Base-by-base conservation (phyloP, 176 grass and related monocot species). In the Dendrocalamus sinicus region DNA sequence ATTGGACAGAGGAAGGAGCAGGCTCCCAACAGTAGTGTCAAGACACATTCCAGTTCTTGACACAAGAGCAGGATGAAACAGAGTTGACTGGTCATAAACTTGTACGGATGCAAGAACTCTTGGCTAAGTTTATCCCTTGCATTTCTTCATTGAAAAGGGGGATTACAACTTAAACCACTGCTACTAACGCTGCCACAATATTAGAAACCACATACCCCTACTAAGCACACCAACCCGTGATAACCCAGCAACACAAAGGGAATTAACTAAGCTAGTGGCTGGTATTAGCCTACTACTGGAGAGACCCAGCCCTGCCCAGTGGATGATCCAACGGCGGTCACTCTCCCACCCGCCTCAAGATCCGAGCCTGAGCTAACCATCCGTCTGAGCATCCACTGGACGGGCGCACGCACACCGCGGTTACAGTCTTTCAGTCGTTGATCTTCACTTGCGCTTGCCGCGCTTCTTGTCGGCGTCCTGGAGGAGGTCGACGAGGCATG, bases 281-380 rank as follows among this genome's bases (percentile, higher is more conserved):
- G 22, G 57, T 4, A 59, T 23, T 30, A 80, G 46, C 75, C 48
- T 84, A 16, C 59, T 83, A 51, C 30, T 23, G 52, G 69, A 54
- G 50, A 46, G 17, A 80, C 8, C 70, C 44, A n/a, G 5, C 55
- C 73, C 66, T 75, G 62, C 84, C 60, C 85, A 91, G 89, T 91
- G 89, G 89, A 87, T 87, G 85, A 87, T 91, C 85, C 89, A 80
- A 91, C 89, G 89, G 89, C 81, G 30, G 81, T 91, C 85, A 91
- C 85, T 84, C 88, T 4, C 8, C 81, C 32, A 9, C 46, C 58
- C 9, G 40, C 50, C 24, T 68, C 87, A 13, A 67, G 75, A 72
- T 66, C 44, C 26, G 51, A 12, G 12, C 32, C 66, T 57, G 59
- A 79, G 84, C 51, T 91, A 61, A 88, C 81, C 75, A 68, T 88